Evolutionary conservation across 169 alveolate genomes (phyloP).

Genomic region (Amoebophrya sp.): DNA sequence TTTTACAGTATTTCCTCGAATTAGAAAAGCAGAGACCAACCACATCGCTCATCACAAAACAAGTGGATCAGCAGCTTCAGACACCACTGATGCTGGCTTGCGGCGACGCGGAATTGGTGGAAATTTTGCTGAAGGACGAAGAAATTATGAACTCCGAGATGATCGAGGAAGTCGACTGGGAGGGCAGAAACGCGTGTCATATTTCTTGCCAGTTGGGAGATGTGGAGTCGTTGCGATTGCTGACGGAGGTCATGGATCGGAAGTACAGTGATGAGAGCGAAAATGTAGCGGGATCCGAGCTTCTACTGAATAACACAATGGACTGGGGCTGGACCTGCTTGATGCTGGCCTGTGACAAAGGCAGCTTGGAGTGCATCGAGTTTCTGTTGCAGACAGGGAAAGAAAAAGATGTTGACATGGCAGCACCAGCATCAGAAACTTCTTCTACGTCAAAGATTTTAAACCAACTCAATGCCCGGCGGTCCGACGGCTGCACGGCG

Average conservation of each 20-base stretch:
- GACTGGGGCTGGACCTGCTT: neutral
- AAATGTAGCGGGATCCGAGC: no score
- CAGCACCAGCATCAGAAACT: neutral
- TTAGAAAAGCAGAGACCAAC: no score
- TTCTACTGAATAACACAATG: neutral
- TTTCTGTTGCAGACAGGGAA: no score
- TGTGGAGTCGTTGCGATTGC: neutral
- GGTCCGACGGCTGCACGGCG: neutral
- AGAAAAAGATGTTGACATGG: no score
- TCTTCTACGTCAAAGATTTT: neutral
- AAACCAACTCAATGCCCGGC: neutral
- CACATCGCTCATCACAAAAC: no score
- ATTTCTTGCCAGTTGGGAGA: neutral
- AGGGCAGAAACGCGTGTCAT: neutral
- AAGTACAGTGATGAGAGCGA: no score
- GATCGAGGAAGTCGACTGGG: neutral
- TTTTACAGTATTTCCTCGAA: no score
- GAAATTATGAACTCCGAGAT: no score
- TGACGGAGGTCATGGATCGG: no score
- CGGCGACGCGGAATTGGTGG: neutral
- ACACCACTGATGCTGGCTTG: neutral
- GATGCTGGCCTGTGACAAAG: neutral
- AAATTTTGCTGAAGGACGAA: neutral
- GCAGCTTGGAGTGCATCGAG: neutral
- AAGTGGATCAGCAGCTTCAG: neutral